A percentile compares a stretch with the other conserved stretches of the same genome.
phyloP scores from a whole-genome alignment of 2,329 filamentous ascomycete genomes.

The Amesomyces nigricolor region DNA sequence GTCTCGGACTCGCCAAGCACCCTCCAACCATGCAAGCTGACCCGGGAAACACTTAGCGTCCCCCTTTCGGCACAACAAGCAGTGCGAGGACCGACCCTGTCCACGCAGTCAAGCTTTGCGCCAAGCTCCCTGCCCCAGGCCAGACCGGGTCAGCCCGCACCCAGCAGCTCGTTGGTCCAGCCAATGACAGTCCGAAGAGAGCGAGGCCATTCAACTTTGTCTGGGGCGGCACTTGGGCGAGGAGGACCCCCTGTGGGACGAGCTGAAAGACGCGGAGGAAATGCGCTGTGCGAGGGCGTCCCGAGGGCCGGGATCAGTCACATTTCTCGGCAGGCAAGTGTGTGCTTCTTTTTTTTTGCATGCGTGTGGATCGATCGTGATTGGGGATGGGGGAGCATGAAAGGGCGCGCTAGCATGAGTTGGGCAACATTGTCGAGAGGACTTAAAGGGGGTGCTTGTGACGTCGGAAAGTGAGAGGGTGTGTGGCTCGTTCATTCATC shows the following conservation, averaged over 20 bases:
- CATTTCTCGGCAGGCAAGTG: too few species aligned
- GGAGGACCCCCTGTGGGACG: too few species aligned
- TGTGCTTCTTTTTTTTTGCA: too few species aligned
- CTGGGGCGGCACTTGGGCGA: neutral
- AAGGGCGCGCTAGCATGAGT: neutral
- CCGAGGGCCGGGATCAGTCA: too few species aligned
- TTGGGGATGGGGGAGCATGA: too few species aligned
- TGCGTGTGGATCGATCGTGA: too few species aligned
- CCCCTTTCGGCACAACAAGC: neutral
- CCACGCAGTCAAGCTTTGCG: neutral
- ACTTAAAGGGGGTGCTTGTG: neutral
- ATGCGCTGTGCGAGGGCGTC: too few species aligned
- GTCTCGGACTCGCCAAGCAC: too few species aligned
- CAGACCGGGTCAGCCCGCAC: neutral
- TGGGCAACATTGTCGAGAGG: neutral
- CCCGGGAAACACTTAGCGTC: neutral
- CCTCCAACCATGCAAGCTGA: neutral
- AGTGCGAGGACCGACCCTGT: constrained; percentile 6
- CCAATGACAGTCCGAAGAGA: neutral
- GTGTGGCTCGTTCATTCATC: too few species aligned
- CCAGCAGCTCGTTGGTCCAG: neutral
- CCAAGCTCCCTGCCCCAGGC: neutral
- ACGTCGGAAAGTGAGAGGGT: neutral
- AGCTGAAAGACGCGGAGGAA: too few species aligned
- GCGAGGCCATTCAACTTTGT: neutral